Conservation (phyloP, 805 yeast genomes). For the Dipodascus geniculatus region DNA sequence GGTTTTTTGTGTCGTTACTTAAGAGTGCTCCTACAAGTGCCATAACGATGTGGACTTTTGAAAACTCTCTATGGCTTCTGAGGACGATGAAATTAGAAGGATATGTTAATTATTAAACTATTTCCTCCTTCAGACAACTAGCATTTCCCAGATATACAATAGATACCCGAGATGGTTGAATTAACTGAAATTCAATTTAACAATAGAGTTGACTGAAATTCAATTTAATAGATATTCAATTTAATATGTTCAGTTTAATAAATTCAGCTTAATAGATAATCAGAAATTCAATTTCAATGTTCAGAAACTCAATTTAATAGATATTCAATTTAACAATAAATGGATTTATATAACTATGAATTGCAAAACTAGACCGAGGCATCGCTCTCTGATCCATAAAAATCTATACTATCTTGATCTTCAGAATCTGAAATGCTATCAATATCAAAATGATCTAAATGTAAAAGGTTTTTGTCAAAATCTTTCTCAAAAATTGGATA, state of each 20-base stretch:
- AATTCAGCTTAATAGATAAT: too few species aligned
- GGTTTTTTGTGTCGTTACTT: slow-evolving; percentile 54
- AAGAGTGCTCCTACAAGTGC: slow-evolving; percentile 70
- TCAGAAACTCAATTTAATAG: not conserved
- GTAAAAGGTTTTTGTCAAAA: not conserved
- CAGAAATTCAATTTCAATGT: too few species aligned
- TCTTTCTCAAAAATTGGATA: not conserved
- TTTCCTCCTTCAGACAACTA: not conserved
- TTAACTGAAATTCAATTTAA: too few species aligned
- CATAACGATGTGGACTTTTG: slow-evolving; percentile 55
- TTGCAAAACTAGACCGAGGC: not conserved
- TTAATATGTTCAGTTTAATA: too few species aligned
- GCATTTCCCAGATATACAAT: too few species aligned
- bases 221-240: too few species aligned
- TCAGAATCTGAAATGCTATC: not conserved
- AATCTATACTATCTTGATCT: not conserved
- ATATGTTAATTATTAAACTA: slow-evolving; percentile 3
- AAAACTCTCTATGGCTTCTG: slow-evolving; percentile 19
- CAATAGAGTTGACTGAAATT: too few species aligned
- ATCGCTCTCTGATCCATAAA: not conserved
- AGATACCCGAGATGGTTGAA: too few species aligned
- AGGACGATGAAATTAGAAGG: slow-evolving; percentile 4
- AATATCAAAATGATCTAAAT: not conserved
- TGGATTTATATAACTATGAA: too few species aligned
- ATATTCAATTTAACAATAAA: too few species aligned